These are phyloP conservation scores for Cairneyella variabilis DNA, from an alignment of 495 filamentous ascomycete genomes.

Conservation along the genomic window DNA sequence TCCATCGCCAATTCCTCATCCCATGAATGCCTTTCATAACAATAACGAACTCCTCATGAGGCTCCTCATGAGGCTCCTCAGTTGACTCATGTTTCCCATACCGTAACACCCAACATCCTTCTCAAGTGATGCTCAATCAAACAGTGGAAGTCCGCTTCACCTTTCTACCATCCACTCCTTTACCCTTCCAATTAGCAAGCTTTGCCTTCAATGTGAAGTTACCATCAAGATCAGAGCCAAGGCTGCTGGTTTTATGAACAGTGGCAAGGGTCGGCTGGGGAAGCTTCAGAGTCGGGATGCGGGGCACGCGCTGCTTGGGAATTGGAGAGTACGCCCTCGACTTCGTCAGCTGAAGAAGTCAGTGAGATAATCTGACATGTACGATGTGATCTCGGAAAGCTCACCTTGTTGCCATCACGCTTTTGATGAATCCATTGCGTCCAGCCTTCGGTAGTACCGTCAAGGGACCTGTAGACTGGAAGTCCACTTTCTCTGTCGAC, in stretches of 20 bases:
- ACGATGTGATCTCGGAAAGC: background rate
- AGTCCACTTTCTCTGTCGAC: background rate
- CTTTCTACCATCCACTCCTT: background rate
- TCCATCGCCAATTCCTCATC: too few relatives aligned
- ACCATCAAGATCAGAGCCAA: conserved; percentile 1
- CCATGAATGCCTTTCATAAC: too few relatives aligned
- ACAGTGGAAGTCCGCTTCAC: conserved; percentile 3
- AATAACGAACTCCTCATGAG: too few relatives aligned
- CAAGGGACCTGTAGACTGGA: background rate
- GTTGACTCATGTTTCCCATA: too few relatives aligned
- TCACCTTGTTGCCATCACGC: background rate
- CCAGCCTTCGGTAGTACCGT: conserved; percentile 10
- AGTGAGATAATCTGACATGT: background rate
- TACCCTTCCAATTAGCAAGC: background rate
- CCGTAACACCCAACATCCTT: too few relatives aligned
- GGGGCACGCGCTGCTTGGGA: conserved; percentile 1
- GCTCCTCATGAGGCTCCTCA: too few relatives aligned
- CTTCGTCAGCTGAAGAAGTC: background rate
- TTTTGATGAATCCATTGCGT: background rate
- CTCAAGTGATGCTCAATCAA: conserved; percentile 5
- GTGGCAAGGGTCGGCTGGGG: conserved; percentile 12
- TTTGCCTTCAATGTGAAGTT: background rate
- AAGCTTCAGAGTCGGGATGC: conserved; percentile 12
- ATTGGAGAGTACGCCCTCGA: background rate
- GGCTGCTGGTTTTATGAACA: conserved; percentile 4